Evolutionary conservation across 2,329 filamentous ascomycete genomes (phyloP).

Genomic region (Lomentospora prolificans): DNA sequence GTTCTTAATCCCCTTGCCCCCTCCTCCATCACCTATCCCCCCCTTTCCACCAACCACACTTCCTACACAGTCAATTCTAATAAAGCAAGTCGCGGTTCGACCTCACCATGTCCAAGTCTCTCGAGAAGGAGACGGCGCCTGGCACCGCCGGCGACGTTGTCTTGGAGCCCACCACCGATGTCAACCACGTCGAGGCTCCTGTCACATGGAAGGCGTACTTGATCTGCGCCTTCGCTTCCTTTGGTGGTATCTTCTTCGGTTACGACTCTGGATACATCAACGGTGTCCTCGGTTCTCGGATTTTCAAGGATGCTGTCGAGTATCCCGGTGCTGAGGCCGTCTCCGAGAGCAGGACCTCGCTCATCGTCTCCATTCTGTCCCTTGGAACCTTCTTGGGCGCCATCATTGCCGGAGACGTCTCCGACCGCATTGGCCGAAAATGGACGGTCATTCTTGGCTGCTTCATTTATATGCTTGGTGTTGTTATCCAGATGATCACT

Average conservation of each 20-base stretch:
- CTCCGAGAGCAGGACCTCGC: constrained; percentile 34
- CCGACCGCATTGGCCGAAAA: constrained; percentile 66
- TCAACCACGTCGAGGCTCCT: constrained; percentile 55
- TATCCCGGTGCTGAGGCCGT: constrained; percentile 25
- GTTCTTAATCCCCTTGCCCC: background rate
- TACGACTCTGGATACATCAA: constrained; percentile 72
- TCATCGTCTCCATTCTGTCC: constrained; percentile 68
- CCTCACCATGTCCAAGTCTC: constrained; percentile 4
- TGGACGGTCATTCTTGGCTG: constrained; percentile 65
- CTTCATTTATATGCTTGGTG: constrained; percentile 58
- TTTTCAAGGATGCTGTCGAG: constrained; percentile 44
- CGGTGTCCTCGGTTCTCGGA: constrained; percentile 44
- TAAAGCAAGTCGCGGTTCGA: background rate
- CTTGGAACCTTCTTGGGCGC: constrained; percentile 71
- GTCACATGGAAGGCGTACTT: constrained; percentile 60
- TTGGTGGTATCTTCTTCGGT: constrained; percentile 68
- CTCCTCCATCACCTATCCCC: background rate
- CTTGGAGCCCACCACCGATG: constrained; percentile 37
- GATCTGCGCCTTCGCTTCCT: constrained; percentile 61
- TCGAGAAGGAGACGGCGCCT: constrained; percentile 4
- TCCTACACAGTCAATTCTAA: background rate
- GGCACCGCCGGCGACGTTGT: constrained; percentile 12
- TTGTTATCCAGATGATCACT: constrained; percentile 54
- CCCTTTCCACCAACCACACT: background rate
- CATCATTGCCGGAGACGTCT: constrained; percentile 65